phyloP scores from a whole-genome alignment of 2,329 filamentous ascomycete species.

The Elsinoe australis region DNA sequence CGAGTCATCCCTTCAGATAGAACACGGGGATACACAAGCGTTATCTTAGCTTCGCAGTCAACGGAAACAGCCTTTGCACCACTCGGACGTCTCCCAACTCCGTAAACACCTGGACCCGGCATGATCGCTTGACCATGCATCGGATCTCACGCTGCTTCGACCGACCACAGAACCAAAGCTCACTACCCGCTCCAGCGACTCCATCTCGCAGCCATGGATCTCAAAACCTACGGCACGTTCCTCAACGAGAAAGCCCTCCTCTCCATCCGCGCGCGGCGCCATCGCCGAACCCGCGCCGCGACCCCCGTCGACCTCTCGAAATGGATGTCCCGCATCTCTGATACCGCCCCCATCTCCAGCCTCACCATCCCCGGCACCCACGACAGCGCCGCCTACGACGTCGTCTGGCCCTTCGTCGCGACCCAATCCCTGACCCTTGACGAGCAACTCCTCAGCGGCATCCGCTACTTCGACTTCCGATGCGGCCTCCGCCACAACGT shows the following conservation, averaged over 20 bases:
- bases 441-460: constrained; percentile 29
- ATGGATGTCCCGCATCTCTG: constrained; percentile 27
- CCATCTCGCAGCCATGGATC: background rate
- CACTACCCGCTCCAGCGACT: background rate
- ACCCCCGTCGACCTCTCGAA: constrained; percentile 1
- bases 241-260: constrained; percentile 12
- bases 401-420: constrained; percentile 29
- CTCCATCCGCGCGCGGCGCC: background rate
- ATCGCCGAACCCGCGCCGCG: background rate
- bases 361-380: constrained; percentile 33
- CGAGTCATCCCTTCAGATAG: no score
- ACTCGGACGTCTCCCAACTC: no score
- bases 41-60: no score
- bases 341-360: constrained; percentile 24
- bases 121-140: background rate
- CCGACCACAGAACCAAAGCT: background rate
- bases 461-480: constrained; percentile 33
- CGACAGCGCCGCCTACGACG: constrained; percentile 31
- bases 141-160: background rate
- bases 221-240: constrained; percentile 15
- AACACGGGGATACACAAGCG: no score
- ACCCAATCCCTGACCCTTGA: constrained; percentile 28
- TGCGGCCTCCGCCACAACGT: constrained; percentile 29
- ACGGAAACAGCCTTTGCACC: no score
- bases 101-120: no score